Evolutionary conservation across 2,329 filamentous ascomycete genomes (phyloP), one percentile per base, ranked within the genome.

Genomic region (Claviceps fusiformis): DNA sequence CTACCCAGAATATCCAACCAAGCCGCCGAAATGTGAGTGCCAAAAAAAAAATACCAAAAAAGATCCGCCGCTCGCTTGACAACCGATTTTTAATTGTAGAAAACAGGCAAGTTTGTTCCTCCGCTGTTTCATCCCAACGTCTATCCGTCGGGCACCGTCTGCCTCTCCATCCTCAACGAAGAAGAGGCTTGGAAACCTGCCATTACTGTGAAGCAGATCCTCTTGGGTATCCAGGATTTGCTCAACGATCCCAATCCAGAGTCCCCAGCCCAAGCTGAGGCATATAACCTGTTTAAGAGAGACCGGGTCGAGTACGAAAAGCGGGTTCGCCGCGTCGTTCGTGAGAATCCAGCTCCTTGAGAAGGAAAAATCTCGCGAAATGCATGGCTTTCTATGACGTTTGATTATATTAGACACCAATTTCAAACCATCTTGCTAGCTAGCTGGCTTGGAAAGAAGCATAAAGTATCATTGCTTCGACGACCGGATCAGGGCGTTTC

Each of bases 111-210:
- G 80, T 98, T 98, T 67, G 82, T 86, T 0, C 93, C 93, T 13
- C 92, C 93, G 27, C 82, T 98, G 45, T 98, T 98, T 75, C 93
- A 98, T 67, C 93, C 93, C 0, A 98, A 98, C 70, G 93, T 98
- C 62, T 98, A 98, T 69, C 93, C 93, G 0, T 97, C 92, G 0
- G 95, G 93, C 62, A 98, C 93, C 50, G 93, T 98, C 59, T 98
- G 93, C 68, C 80, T 98, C 27, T 95, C 89, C 33, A 98, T 98
- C 62, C 74, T 98, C 61, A 98, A 97, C 73, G 95, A 98, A 70
- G 93, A 98, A 64, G 93, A 98, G 69, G 91, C 88, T 7, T 98
- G 95, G 93, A 95, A 95, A 71, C 95, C 93, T 1, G 92, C 93
- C 7, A 98, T 98, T 65, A 98, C 93, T 0, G 89, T 98, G 69